These are phyloP conservation scores for Trapa incisa DNA, from an alignment of 345 rosid genomes.

Conservation along the genomic window DNA sequence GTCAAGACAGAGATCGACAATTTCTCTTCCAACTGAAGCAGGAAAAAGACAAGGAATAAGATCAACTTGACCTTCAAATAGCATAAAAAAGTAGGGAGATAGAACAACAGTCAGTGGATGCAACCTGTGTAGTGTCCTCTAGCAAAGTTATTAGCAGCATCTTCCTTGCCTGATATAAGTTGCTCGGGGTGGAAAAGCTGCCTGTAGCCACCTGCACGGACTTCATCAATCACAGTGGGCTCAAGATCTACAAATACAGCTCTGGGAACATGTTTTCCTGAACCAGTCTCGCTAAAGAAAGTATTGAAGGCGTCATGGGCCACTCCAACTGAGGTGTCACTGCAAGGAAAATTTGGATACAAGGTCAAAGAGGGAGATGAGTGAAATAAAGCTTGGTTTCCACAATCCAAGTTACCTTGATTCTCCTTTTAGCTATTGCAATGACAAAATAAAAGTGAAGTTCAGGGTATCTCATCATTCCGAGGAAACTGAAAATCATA, in stretches of 20 bases:
- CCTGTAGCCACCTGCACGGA: slow-evolving; percentile 35
- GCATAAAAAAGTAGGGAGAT: not conserved
- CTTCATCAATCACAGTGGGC: slow-evolving; percentile 81
- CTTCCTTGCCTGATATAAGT: slow-evolving; percentile 87
- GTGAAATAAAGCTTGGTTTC: too few relatives aligned
- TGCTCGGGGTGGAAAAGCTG: slow-evolving; percentile 55
- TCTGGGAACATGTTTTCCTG: slow-evolving; percentile 82
- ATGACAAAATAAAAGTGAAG: too few relatives aligned
- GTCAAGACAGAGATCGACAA: slow-evolving; percentile 72
- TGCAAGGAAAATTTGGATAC: not conserved
- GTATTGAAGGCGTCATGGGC: not conserved
- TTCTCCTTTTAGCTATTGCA: too few relatives aligned
- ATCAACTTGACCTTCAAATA: not conserved
- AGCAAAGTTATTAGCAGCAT: slow-evolving; percentile 86
- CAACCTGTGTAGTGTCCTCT: slow-evolving; percentile 83
- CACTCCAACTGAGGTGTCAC: not conserved
- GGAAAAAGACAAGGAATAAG: slow-evolving; percentile 3
- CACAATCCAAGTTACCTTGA: too few relatives aligned
- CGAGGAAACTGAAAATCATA: too few relatives aligned
- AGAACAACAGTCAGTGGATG: slow-evolving; percentile 1
- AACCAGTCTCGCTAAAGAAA: slow-evolving; percentile 31
- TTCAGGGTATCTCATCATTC: too few relatives aligned
- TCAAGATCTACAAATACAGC: slow-evolving; percentile 75
- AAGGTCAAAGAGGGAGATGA: too few relatives aligned
- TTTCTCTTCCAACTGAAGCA: slow-evolving; percentile 70